Percentiles rank a stretch among this genome's conserved stretches.
These are phyloP conservation scores for Diaporthe vaccinii DNA, from an alignment of 2,329 filamentous ascomycete genomes.

Conservation along the genomic window DNA sequence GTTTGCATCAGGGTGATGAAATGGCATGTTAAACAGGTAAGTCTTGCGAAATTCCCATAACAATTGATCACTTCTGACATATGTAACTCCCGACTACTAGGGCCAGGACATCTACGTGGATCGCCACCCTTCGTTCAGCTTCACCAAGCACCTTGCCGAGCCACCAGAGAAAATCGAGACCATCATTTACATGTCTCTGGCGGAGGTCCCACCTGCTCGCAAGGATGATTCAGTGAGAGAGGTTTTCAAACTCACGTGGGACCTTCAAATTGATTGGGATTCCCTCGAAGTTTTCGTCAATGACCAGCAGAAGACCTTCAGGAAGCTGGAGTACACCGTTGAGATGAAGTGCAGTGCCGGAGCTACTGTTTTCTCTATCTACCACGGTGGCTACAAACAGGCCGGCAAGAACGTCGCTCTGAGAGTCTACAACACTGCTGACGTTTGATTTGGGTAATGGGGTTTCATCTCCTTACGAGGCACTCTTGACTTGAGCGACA, in stretches of 20 bases:
- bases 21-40: conserved; percentile 42
- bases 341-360: conserved; percentile 41
- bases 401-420: conserved; percentile 40
- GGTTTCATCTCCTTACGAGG: background rate
- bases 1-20: conserved; percentile 39
- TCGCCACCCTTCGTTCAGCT: background rate
- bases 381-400: conserved; percentile 39
- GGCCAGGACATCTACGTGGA: background rate
- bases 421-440: conserved; percentile 29
- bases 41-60: background rate
- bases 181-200: conserved; percentile 20
- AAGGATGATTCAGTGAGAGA: conserved; percentile 19
- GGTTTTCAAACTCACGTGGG: conserved; percentile 39
- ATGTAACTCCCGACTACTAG: background rate
- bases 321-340: conserved; percentile 27
- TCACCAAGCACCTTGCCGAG: conserved; percentile 3
- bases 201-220: background rate
- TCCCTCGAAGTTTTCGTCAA: conserved; percentile 35
- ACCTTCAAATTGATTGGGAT: conserved; percentile 25
- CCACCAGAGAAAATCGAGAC: background rate
- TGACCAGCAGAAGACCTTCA: background rate
- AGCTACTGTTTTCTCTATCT: conserved; percentile 39
- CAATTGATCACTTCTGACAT: background rate
- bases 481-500: background rate
- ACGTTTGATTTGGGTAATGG: background rate